A percentile compares a stretch with the other conserved stretches of the same genome.
phyloP scores from a whole-genome alignment of 2,329 filamentous ascomycete genomes.

The Eutypella sp. region DNA sequence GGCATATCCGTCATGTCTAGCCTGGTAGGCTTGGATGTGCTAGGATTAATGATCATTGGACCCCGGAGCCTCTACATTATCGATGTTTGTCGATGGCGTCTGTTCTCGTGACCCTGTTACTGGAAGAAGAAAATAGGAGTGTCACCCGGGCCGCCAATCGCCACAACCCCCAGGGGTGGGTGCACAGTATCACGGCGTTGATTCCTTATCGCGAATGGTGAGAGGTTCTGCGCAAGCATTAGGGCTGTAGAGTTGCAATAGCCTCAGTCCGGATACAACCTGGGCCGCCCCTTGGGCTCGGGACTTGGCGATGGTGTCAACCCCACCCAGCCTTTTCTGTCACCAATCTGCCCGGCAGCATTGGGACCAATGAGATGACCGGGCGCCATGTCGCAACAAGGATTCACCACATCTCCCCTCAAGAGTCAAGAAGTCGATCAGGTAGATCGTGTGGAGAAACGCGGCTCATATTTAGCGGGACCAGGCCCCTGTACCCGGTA shows the following conservation, averaged over 20 bases:
- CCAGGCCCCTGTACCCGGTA: not conserved
- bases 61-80: no score
- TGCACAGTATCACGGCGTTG: not conserved
- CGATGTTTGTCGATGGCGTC: no score
- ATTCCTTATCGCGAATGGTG: not conserved
- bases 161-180: no score
- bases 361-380: not conserved
- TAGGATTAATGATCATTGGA: no score
- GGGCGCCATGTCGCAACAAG: not conserved
- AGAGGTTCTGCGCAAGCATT: not conserved
- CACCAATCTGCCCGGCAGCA: not conserved
- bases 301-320: not conserved
- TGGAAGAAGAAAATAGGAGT: no score
- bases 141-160: no score
- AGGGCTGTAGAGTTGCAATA: not conserved
- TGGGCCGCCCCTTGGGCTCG: not conserved
- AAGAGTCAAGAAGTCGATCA: not conserved
- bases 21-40: no score
- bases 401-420: not conserved
- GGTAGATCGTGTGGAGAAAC: slow-evolving; percentile 1
- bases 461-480: not conserved
- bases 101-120: no score
- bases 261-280: not conserved
- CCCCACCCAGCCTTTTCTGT: not conserved
- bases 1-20: no score